A percentile compares a stretch with the other conserved stretches of the same genome.
phyloP scores from a whole-genome alignment of 768 basidiomycete species.

The Leccinum boreale region DNA sequence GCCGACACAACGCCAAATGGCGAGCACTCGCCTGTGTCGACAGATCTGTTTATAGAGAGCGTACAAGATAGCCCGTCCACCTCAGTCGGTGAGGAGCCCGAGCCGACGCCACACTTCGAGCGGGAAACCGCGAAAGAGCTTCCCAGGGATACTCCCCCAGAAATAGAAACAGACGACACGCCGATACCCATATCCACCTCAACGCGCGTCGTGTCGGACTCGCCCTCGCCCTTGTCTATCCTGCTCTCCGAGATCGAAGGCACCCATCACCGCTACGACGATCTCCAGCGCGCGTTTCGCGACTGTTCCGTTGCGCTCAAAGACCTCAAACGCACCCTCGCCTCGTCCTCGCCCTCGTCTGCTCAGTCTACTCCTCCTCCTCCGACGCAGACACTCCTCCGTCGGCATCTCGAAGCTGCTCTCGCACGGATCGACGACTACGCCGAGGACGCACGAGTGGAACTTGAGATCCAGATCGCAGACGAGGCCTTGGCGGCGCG shows the following conservation, averaged over 20 bases:
- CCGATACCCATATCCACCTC: background rate
- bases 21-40: no score
- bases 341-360: slow-evolving; percentile 4
- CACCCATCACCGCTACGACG: slow-evolving; percentile 54
- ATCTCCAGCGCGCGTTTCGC: slow-evolving; percentile 58
- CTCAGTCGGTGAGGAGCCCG: slow-evolving; percentile 7
- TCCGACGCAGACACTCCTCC: background rate
- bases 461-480: slow-evolving; percentile 73
- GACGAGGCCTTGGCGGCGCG: slow-evolving; percentile 65
- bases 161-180: background rate
- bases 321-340: slow-evolving; percentile 41
- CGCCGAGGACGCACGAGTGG: slow-evolving; percentile 76
- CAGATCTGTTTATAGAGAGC: no score
- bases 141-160: background rate
- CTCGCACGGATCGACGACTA: slow-evolving; percentile 67
- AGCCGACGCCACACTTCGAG: background rate
- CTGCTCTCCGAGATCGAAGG: slow-evolving; percentile 45
- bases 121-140: background rate
- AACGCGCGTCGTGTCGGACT: background rate
- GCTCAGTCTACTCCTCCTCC: background rate
- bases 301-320: slow-evolving; percentile 69
- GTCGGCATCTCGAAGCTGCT: slow-evolving; percentile 43
- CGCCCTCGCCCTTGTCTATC: slow-evolving; percentile 14
- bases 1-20: background rate
- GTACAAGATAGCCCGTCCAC: slow-evolving; percentile 2